Evolutionary conservation across 768 basidiomycete genomes (phyloP), one percentile per base, ranked within the genome.

Genomic region (Leccinum fibrillosum): DNA sequence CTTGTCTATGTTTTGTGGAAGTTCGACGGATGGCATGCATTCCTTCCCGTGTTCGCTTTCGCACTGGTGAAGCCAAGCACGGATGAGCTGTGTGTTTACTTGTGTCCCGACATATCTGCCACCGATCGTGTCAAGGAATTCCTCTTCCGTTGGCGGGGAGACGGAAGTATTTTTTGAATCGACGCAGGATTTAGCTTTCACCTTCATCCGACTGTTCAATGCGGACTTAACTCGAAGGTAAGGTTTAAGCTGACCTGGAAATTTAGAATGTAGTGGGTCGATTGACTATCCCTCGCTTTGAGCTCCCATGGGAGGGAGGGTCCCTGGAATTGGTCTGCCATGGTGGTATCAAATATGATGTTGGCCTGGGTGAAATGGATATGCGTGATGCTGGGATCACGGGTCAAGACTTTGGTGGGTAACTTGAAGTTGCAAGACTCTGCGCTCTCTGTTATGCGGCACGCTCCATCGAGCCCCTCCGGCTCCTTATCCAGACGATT

Each of bases 51-150:
- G 65, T 8, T 58, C 17, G 13, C 15, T 62, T 59, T 65, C 64
- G 15, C 63, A 62, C 3, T 34, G 57, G 10, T 57, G 49, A 55
- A 64, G 62, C 65, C 63, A 64, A 9, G 30, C 15, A 6, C 59
- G 55, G 21, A 64, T 19, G 26, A 67, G 57, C n/a, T 58, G 42
- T 25, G 13, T 6, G 8, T 64, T 26, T 9, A 52, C 42, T 45
- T 62, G 59, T 0, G 30, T 37, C 8, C n/a, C 1, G 13, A 65
- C 52, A 1, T 23, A 30, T 65, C 63, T 64, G 4, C 63, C 63
- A 9, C 64, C 63, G 19, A 64, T 32, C 0, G 53, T 15, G 4
- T 44, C 21, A 8, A 64, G 52, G 5, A 53, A 53, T 15, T 49
- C 53, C 8, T 52, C 9, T 42, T 62, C 64, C 4, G 32, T 50